Evolutionary conservation across 106 monocot species (phyloP).

Genomic region (Iris macrosiphon): DNA sequence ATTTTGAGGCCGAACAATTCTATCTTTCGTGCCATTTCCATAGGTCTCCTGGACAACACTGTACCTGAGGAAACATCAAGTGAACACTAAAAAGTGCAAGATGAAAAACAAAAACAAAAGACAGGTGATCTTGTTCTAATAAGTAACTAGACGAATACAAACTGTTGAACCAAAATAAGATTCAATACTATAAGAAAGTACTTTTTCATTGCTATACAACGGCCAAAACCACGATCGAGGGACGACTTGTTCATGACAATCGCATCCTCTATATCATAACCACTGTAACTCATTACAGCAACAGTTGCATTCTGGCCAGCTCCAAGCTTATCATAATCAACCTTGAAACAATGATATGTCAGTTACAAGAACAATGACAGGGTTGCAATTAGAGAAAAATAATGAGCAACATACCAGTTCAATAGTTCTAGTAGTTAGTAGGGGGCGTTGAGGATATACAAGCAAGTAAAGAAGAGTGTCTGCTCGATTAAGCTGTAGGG

Average conservation of each 20-base stretch:
- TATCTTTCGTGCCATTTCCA: conserved; percentile 37
- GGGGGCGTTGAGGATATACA: conserved; percentile 88
- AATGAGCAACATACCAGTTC: conserved; percentile 63
- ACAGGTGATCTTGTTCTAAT: not conserved
- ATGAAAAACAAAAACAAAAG: not conserved
- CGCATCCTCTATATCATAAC: conserved; percentile 99
- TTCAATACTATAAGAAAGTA: conserved; percentile 15
- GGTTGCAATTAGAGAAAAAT: not conserved
- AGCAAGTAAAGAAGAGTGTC: conserved; percentile 81
- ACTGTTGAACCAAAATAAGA: too few species aligned
- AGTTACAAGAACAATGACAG: not conserved
- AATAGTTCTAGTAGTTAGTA: conserved; percentile 92
- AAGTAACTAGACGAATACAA: not conserved
- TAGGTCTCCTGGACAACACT: conserved; percentile 49
- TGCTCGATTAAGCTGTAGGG: conserved; percentile 46
- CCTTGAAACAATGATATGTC: conserved; percentile 27
- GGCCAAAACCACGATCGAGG: conserved; percentile 97
- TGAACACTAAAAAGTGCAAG: not conserved
- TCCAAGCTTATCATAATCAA: conserved; percentile 94
- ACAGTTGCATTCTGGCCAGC: conserved; percentile 99
- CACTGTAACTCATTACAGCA: conserved; percentile 99
- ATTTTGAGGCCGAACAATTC: conserved; percentile 51
- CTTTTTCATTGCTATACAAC: conserved; percentile 88
- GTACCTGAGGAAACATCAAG: conserved; percentile 34
- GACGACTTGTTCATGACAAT: conserved; percentile 99